Base-by-base conservation (phyloP, 306 rosid species). In the Prunus campanulata region DNA sequence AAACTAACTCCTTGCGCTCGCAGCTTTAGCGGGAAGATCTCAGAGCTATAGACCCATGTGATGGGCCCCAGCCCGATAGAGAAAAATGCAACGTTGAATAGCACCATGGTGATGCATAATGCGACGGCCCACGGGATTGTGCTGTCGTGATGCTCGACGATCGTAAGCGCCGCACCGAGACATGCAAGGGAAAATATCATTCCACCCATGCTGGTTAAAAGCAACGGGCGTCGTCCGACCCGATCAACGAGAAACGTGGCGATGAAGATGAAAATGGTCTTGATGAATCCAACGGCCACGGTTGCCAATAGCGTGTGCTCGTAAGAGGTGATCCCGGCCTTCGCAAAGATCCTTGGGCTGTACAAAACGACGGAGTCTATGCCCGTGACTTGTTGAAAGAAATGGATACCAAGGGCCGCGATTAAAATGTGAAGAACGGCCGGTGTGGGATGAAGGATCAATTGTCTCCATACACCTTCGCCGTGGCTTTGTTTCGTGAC, bases 41-140 rank as follows among this genome's bases (percentile, higher is more conserved):
- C 68, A 7, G 69, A 65, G 69, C 69, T 65, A 6, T 65, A 65
- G 16, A 65, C 69, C 69, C 69, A 65, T 2, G 69, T 65, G 69
- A 65, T 65, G 57, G 93, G 93, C 1, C 90, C 93, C 51, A 83
- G 71, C 12, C 90, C 93, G 0, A 89, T 89, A 0, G 93, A 89
- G 27, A 89, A 89, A 8, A 83, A 64, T 0, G 86, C 93, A 1
- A 81, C 87, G 29, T 57, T 15, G 14, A 24, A 22, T 35, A 65
- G 2, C 19, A 65, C 48, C 49, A 19, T 65, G 25, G 49, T 65
- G 49, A 65, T 2, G 69, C 69, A 65, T 15, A 65, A 8, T 2
- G 48, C 49, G 6, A n/a, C 19, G 22, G 69, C 46, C 69, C 69
- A 65, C 49, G 69, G 11, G 24, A 65, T 8, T 48, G 19, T 65